phyloP scores from a whole-genome alignment of 2,329 filamentous ascomycete genomes.

The Sphaerulina musiva region DNA sequence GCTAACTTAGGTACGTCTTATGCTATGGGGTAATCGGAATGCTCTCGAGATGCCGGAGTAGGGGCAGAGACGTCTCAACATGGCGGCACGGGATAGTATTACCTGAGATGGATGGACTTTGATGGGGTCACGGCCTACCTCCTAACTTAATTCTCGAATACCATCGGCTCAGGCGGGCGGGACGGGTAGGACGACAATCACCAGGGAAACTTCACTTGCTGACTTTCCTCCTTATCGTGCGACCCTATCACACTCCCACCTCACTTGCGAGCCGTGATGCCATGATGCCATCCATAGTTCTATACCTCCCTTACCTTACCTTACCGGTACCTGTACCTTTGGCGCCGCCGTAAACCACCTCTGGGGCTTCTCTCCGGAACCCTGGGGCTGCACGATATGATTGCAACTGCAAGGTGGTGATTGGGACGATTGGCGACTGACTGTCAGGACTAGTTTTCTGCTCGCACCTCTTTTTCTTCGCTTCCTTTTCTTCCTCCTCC shows the following conservation, averaged over 20 bases:
- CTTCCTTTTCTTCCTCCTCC: background rate
- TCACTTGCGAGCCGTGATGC: background rate
- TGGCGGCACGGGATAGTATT: too few species aligned
- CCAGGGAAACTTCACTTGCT: constrained; percentile 6
- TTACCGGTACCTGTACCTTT: too few species aligned
- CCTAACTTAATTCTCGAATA: background rate
- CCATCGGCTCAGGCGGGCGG: constrained; percentile 11
- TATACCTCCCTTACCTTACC: background rate
- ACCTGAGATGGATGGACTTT: background rate
- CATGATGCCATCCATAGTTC: background rate
- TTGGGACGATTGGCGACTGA: background rate
- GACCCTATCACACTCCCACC: constrained; percentile 4
- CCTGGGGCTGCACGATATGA: constrained; percentile 3
- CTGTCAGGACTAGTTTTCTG: background rate
- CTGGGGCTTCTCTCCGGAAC: constrained; percentile 9
- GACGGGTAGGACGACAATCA: background rate
- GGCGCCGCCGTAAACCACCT: constrained; percentile 9
- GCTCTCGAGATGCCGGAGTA: too few species aligned
- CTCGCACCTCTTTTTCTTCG: constrained; percentile 4
- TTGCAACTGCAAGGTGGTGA: background rate
- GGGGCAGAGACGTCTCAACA: too few species aligned
- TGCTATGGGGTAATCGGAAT: too few species aligned
- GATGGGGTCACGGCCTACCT: constrained; percentile 1
- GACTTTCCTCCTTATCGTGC: constrained; percentile 1
- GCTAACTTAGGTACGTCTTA: too few species aligned